Evolutionary conservation across 805 yeast species (phyloP).

Genomic region (Spathaspora sp.): DNA sequence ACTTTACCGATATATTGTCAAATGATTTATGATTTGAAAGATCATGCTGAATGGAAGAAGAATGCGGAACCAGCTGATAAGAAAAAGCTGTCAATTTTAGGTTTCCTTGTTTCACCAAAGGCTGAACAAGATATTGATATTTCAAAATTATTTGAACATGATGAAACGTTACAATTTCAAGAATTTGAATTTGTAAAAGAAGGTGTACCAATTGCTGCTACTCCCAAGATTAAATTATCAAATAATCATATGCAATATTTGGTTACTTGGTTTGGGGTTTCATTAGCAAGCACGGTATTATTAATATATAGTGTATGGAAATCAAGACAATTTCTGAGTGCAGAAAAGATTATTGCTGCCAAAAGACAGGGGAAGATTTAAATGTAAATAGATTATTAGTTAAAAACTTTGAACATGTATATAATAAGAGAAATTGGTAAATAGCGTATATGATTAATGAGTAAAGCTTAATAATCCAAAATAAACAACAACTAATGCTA

Average conservation of each 20-base stretch:
- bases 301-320: constrained; percentile 38
- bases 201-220: constrained; percentile 88
- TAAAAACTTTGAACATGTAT: too few species aligned
- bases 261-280: constrained; percentile 92
- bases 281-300: constrained; percentile 67
- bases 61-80: neutral
- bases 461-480: constrained; percentile 32
- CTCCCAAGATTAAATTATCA: constrained; percentile 74
- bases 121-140: constrained; percentile 26
- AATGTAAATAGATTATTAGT: too few species aligned
- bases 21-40: constrained; percentile 62
- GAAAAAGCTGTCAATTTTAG: constrained; percentile 16
- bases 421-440: neutral
- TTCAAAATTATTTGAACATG: constrained; percentile 21
- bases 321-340: constrained; percentile 26
- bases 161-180: constrained; percentile 35
- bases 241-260: constrained; percentile 91
- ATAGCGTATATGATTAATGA: neutral
- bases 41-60: constrained; percentile 51
- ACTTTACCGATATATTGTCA: constrained; percentile 75
- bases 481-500: constrained; percentile 32
- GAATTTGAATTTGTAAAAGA: constrained; percentile 59
- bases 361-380: constrained; percentile 27
- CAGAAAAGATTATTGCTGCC: constrained; percentile 38
- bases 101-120: neutral